Evolutionary conservation across 2,329 filamentous ascomycete species (phyloP), one percentile per base, ranked within the genome.

Genomic region (Hymenoscyphus salicellus): DNA sequence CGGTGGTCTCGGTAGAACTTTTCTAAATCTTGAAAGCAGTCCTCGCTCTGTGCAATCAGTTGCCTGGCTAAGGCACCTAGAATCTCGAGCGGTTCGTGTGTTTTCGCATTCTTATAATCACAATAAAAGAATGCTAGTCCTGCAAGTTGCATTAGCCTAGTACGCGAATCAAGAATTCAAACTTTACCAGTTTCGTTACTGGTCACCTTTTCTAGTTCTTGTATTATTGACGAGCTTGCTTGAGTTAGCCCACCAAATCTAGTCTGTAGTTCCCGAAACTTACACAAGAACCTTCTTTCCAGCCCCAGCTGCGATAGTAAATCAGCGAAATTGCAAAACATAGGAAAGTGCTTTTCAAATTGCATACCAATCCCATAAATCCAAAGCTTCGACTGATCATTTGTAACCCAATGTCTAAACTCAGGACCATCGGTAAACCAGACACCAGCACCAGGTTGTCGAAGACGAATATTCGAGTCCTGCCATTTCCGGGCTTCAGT

Each of bases 81-180:
- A 7, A 75, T 70, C 7, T 68, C 70, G 5, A 63, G 23, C 14
- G 64, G 60, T 10, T 66, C 38, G 8, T 72, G 68, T 0, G 58
- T 71, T 20, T 62, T 11, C 5, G 23, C 5, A 46, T 72, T 62
- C 55, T 75, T 75, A 60, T 76, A 75, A 58, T 76, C 72, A 55
- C 71, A 75, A 55, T 74, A 76, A 63, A 72, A 76, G 58, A 63
- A 72, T 6, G 70, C 70, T 17, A 72, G 32, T 10, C 64, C 70
- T 59, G 8, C 1, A 7, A n/a, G 32, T 2, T 2, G 30, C 23
- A 36, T 62, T 36, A 57, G 36, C 3, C 28, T 5, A 26, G 14
- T 28, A 43, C 16, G 7, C 2, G 5, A 56, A 26, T 46, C 33
- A 65, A 23, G 11, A 26, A 23, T 26, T 3, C 1, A 7, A 16